Percentiles rank a stretch among this genome's conserved stretches.
Conservation (phyloP, 352 stramenopile species). For the Halophytophthora polymorphica region DNA sequence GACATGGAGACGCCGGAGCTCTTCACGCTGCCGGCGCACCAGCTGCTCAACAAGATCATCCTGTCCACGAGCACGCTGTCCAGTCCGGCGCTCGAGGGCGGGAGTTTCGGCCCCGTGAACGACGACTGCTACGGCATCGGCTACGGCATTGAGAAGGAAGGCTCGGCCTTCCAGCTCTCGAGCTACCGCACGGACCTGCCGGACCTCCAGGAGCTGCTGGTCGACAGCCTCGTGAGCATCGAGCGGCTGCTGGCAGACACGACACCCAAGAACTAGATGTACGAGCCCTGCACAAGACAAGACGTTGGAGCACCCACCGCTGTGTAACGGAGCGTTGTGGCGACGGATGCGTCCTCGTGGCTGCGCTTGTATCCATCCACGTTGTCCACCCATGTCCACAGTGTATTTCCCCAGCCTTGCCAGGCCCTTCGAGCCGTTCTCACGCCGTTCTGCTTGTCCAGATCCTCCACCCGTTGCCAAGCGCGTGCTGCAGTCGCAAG, state of each 20-base stretch:
- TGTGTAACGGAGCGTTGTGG: too few relatives aligned
- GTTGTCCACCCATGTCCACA: too few relatives aligned
- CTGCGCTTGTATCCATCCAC: too few relatives aligned
- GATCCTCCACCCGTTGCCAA: too few relatives aligned
- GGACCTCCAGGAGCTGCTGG: conserved; percentile 68
- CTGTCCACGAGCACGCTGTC: conserved; percentile 89
- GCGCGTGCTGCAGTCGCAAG: too few relatives aligned
- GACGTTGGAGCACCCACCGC: too few relatives aligned
- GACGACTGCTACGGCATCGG: conserved; percentile 89
- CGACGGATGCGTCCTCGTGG: too few relatives aligned
- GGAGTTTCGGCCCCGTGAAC: conserved; percentile 89
- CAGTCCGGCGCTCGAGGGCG: conserved; percentile 78
- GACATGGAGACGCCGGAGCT: conserved; percentile 62
- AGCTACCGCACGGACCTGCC: conserved; percentile 80
- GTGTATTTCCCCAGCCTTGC: too few relatives aligned
- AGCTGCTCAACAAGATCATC: conserved; percentile 87
- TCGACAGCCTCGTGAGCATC: conserved; percentile 71
- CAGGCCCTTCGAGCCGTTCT: too few relatives aligned
- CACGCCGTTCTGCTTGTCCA: too few relatives aligned
- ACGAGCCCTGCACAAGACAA: too few relatives aligned
- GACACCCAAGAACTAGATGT: conserved; percentile 29
- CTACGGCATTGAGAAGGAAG: conserved; percentile 84
- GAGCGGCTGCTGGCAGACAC: conserved; percentile 55
- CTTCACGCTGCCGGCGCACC: conserved; percentile 75
- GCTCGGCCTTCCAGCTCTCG: conserved; percentile 83